phyloP scores from a whole-genome alignment of 2,329 filamentous ascomycete species.

The Graphium sp. region DNA sequence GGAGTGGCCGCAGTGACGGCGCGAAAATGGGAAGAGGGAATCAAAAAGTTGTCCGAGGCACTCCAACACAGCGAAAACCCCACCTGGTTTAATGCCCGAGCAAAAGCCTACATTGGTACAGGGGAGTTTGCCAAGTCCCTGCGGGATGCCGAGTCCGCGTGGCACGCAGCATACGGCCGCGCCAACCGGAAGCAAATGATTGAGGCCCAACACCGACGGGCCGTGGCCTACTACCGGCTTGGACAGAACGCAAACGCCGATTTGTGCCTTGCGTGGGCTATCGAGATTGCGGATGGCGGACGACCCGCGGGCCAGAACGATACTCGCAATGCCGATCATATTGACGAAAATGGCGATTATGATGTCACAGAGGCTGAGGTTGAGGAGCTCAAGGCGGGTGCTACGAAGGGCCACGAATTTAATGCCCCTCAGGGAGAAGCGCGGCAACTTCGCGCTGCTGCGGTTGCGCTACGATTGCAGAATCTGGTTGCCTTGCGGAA shows the following conservation, averaged over 20 bases:
- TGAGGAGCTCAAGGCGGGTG: conserved; percentile 13
- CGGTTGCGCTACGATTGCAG: conserved; percentile 21
- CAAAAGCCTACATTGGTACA: conserved; percentile 57
- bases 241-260: conserved; percentile 60
- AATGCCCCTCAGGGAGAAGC: too few relatives aligned
- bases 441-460: conserved; percentile 1
- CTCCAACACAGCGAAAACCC: conserved; percentile 51
- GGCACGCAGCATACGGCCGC: conserved; percentile 45
- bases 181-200: conserved; percentile 60
- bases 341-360: conserved; percentile 31
- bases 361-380: conserved; percentile 16
- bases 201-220: conserved; percentile 68
- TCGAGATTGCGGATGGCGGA: conserved; percentile 19
- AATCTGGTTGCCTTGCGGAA: conserved; percentile 25
- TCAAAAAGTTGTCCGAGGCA: conserved; percentile 51
- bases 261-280: conserved; percentile 46
- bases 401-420: too few relatives aligned
- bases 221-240: conserved; percentile 54
- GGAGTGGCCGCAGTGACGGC: conserved; percentile 50
- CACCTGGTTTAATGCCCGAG: conserved; percentile 66
- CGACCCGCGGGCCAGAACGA: conserved; percentile 3
- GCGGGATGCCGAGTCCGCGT: conserved; percentile 50
- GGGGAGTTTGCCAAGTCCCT: conserved; percentile 47
- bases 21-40: conserved; percentile 49
- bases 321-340: conserved; percentile 5